These are phyloP conservation scores for Xylaria sp. DNA, from an alignment of 495 filamentous ascomycete genomes.

Conservation along the genomic window DNA sequence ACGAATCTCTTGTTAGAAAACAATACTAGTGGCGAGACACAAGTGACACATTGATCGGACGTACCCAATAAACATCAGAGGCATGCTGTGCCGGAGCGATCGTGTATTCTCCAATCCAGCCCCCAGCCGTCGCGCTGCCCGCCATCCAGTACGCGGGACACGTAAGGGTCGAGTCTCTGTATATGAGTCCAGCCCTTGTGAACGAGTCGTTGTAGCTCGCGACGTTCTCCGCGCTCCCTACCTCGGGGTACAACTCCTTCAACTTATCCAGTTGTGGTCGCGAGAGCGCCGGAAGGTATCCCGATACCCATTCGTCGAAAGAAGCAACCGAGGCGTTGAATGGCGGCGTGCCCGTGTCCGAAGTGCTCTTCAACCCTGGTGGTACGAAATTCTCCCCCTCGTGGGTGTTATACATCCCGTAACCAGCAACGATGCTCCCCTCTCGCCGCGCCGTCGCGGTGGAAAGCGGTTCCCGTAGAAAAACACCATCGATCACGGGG, in stretches of 20 bases:
- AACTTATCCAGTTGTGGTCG: conserved; percentile 45
- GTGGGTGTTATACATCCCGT: conserved; percentile 65
- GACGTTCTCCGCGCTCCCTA: conserved; percentile 53
- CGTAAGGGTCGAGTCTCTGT: conserved; percentile 64
- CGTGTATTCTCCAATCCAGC: conserved; percentile 65
- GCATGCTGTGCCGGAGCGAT: conserved; percentile 66
- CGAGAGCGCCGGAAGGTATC: conserved; percentile 59
- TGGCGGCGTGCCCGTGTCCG: neutral
- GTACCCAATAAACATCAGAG: conserved; percentile 64
- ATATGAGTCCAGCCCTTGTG: conserved; percentile 60
- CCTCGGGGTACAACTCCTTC: conserved; percentile 53
- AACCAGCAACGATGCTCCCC: conserved; percentile 56
- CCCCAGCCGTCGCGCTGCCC: conserved; percentile 46
- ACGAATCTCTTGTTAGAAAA: conserved; percentile 16
- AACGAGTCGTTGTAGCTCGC: conserved; percentile 54
- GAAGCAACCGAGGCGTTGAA: conserved; percentile 35
- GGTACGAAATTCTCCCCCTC: conserved; percentile 67
- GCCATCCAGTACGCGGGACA: conserved; percentile 67
- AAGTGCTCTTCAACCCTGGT: conserved; percentile 46
- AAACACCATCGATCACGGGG: conserved; percentile 64
- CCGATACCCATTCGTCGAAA: conserved; percentile 58
- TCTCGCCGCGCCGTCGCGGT: conserved; percentile 45
- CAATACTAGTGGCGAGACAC: neutral
- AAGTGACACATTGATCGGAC: conserved; percentile 10
- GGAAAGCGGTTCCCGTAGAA: conserved; percentile 55